These are phyloP conservation scores for Malassezia arunalokei DNA, from an alignment of 1,284 basidiomycete genomes.

Conservation along the genomic window DNA sequence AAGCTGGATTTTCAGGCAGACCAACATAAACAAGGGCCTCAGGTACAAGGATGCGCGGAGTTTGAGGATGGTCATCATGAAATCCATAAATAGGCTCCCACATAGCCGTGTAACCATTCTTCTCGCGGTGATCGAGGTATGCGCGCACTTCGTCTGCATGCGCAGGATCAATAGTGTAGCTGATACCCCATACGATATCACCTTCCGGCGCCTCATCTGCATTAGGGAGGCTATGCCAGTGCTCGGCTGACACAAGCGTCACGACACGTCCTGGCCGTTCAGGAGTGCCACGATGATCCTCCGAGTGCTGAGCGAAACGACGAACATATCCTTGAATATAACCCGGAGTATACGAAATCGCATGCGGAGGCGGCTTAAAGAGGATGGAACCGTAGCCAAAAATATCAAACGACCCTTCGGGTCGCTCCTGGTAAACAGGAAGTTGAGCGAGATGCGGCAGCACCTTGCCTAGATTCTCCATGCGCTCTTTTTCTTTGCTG, in stretches of 20 bases:
- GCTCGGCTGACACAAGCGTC: conserved; percentile 68
- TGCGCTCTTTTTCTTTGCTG: not conserved
- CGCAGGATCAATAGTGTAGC: conserved; percentile 67
- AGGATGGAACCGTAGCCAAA: conserved; percentile 43
- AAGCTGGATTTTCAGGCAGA: conserved; percentile 63
- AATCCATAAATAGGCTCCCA: conserved; percentile 18
- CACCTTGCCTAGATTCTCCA: not conserved
- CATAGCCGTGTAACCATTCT: conserved; percentile 50
- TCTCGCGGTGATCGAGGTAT: conserved; percentile 72
- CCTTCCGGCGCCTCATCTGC: conserved; percentile 50
- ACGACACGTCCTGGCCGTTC: conserved; percentile 60
- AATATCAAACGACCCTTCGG: conserved; percentile 33
- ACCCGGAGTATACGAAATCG: conserved; percentile 51
- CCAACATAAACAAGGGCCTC: conserved; percentile 61
- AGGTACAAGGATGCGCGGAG: conserved; percentile 50
- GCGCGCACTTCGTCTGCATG: conserved; percentile 63
- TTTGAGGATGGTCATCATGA: not conserved
- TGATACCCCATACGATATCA: conserved; percentile 66
- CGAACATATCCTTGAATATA: conserved; percentile 74
- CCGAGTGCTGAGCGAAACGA: conserved; percentile 71
- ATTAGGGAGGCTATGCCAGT: conserved; percentile 53
- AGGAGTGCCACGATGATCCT: conserved; percentile 56
- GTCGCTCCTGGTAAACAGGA: conserved; percentile 13
- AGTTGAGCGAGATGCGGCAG: conserved; percentile 12
- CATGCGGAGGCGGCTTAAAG: conserved; percentile 44